These are phyloP conservation scores for Pholiota conissans DNA, from an alignment of 768 basidiomycete species.

Conservation along the genomic window DNA sequence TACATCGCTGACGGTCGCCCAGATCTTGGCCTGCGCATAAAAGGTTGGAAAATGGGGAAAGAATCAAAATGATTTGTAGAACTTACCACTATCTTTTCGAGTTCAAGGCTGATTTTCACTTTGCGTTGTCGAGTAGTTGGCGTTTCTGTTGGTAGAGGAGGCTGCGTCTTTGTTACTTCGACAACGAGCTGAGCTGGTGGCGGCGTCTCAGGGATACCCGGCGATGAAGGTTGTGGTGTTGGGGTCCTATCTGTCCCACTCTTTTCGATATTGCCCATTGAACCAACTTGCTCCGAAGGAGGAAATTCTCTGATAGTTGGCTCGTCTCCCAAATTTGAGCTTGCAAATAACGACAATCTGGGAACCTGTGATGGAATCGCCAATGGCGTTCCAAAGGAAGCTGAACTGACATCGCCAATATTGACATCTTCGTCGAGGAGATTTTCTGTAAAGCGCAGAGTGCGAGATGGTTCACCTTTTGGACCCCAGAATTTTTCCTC, in stretches of 20 bases:
- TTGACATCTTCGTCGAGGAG: conserved; percentile 65
- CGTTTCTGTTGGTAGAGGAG: conserved; percentile 18
- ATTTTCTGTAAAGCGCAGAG: conserved; percentile 63
- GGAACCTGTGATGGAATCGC: conserved; percentile 9
- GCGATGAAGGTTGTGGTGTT: not conserved
- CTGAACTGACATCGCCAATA: conserved; percentile 49
- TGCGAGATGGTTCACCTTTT: conserved; percentile 52
- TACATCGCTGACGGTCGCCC: conserved; percentile 63
- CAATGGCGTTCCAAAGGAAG: conserved; percentile 41
- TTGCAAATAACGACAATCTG: conserved; percentile 14
- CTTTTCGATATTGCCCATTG: no score
- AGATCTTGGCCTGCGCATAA: conserved; percentile 59
- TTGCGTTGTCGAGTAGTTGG: conserved; percentile 26
- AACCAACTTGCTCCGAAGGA: not conserved
- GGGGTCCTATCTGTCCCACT: not conserved
- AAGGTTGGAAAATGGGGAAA: not conserved
- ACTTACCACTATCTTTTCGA: conserved; percentile 66
- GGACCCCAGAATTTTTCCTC: conserved; percentile 69
- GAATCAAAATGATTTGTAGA: not conserved
- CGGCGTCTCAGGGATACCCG: not conserved
- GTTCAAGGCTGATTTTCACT: conserved; percentile 56
- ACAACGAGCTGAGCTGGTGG: not conserved
- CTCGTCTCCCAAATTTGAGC: conserved; percentile 13
- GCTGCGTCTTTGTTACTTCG: not conserved
- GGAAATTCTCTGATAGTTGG: conserved; percentile 13